Evolutionary conservation across 257 asterid genomes (phyloP).

Genomic region (Anisodus tanguticus): DNA sequence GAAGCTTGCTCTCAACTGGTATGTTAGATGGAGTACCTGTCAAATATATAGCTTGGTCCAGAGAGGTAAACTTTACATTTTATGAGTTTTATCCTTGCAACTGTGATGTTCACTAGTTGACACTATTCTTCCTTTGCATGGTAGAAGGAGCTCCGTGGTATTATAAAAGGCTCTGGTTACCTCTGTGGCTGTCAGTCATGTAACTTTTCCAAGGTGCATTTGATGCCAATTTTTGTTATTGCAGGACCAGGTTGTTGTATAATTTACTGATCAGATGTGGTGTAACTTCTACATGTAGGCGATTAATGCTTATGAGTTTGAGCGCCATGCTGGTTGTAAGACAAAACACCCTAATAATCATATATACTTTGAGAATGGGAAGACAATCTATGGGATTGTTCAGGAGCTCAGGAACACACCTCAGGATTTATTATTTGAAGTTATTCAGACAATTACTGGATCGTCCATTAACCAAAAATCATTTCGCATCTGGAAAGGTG

Average conservation of each 20-base stretch:
- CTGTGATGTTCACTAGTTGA: constrained; percentile 20
- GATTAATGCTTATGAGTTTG: constrained; percentile 49
- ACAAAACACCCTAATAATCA: constrained; percentile 51
- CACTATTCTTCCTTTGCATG: constrained; percentile 26
- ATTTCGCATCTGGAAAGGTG: constrained; percentile 48
- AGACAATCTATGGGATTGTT: constrained; percentile 46
- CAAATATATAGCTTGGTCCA: constrained; percentile 42
- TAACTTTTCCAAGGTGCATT: constrained; percentile 40
- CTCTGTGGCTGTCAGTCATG: constrained; percentile 47
- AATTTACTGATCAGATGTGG: neutral
- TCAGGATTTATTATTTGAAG: constrained; percentile 44
- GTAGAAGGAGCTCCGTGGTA: constrained; percentile 44
- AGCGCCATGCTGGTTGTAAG: constrained; percentile 50
- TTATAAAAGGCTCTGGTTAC: constrained; percentile 45
- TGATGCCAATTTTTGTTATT: neutral
- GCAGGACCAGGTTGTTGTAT: neutral
- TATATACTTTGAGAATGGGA: constrained; percentile 49
- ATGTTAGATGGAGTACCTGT: constrained; percentile 43
- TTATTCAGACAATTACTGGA: constrained; percentile 44
- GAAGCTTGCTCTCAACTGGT: constrained; percentile 44
- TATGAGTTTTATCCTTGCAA: constrained; percentile 4
- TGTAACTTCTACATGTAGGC: constrained; percentile 33
- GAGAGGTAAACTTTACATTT: constrained; percentile 33
- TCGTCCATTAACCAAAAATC: constrained; percentile 43
- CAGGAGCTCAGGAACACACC: constrained; percentile 47